Evolutionary conservation across 371 early-diverging fungal genomes (phyloP).

Genomic region (Rhizopus sp.): DNA sequence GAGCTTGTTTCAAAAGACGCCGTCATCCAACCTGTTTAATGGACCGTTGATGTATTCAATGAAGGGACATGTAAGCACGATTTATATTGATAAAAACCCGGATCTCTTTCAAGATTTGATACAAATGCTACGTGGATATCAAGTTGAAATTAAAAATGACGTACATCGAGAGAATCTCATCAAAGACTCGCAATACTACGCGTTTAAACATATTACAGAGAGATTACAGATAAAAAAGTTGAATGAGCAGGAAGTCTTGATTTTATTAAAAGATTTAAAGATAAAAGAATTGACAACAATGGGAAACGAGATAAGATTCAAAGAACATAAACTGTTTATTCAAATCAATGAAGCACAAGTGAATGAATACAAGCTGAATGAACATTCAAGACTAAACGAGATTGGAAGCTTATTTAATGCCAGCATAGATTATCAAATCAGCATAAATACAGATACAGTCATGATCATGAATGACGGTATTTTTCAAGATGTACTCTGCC

Average conservation of each 20-base stretch:
- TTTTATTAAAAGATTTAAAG: no score
- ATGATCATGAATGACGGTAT: no score
- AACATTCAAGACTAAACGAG: no score
- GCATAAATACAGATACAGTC: no score
- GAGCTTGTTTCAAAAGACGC: constrained; percentile 42
- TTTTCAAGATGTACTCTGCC: constrained; percentile 34
- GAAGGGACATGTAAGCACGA: constrained; percentile 22
- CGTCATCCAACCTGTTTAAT: constrained; percentile 39
- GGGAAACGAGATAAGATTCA: background rate
- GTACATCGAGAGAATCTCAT: constrained; percentile 63
- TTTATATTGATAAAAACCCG: constrained; percentile 61
- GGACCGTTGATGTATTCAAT: constrained; percentile 43
- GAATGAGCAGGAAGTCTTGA: constrained; percentile 19
- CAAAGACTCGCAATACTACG: constrained; percentile 65
- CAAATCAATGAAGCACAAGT: constrained; percentile 27
- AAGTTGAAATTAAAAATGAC: constrained; percentile 58
- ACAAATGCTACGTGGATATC: constrained; percentile 63
- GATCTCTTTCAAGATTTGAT: constrained; percentile 64
- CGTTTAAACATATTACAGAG: constrained; percentile 51
- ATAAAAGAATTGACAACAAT: background rate
- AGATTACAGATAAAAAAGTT: constrained; percentile 43
- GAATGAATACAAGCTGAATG: no score
- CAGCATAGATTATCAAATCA: no score
- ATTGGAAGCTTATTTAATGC: no score
- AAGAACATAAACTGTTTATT: constrained; percentile 35